These are phyloP conservation scores for Phytophthora fragariae DNA, from an alignment of 352 stramenopile species.

Conservation along the genomic window DNA sequence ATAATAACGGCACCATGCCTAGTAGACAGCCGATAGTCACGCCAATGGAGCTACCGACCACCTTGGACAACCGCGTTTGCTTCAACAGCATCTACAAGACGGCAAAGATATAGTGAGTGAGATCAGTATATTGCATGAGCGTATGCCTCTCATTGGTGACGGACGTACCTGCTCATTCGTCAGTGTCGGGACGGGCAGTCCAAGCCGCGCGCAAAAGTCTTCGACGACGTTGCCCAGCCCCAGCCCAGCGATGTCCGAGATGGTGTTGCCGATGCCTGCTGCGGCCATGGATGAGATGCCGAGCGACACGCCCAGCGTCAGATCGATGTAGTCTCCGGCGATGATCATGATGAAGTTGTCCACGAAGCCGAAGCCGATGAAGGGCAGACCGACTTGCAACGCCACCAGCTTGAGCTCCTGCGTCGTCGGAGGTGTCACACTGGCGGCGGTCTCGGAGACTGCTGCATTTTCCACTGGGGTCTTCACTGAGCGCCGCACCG, in stretches of 20 bases:
- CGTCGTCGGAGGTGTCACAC: slow-evolving; percentile 38
- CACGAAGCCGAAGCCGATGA: slow-evolving; percentile 98
- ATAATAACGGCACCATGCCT: slow-evolving; percentile 79
- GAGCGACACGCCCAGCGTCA: slow-evolving; percentile 80
- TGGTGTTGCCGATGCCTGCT: slow-evolving; percentile 86
- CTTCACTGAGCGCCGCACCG: slow-evolving; percentile 12
- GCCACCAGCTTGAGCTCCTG: slow-evolving; percentile 73
- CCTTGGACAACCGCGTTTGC: slow-evolving; percentile 71
- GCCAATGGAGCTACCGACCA: slow-evolving; percentile 68
- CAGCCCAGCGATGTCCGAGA: slow-evolving; percentile 74
- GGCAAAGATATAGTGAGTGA: slow-evolving; percentile 4
- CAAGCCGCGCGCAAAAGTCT: slow-evolving; percentile 70
- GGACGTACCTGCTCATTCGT: slow-evolving; percentile 61
- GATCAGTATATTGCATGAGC: background rate
- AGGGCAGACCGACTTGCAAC: slow-evolving; percentile 87
- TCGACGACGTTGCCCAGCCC: slow-evolving; percentile 87
- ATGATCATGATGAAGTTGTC: slow-evolving; percentile 97
- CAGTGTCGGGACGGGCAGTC: slow-evolving; percentile 66
- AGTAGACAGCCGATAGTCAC: slow-evolving; percentile 82
- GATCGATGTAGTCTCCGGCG: slow-evolving; percentile 88
- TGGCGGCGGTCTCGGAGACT: slow-evolving; percentile 1
- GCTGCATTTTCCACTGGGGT: background rate
- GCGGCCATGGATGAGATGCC: slow-evolving; percentile 91
- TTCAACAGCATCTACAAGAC: slow-evolving; percentile 63
- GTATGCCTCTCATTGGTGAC: background rate